Evolutionary conservation across 2,329 filamentous ascomycete genomes (phyloP), one percentile per base, ranked within the genome.

Genomic region (Claviceps humidiphila): DNA sequence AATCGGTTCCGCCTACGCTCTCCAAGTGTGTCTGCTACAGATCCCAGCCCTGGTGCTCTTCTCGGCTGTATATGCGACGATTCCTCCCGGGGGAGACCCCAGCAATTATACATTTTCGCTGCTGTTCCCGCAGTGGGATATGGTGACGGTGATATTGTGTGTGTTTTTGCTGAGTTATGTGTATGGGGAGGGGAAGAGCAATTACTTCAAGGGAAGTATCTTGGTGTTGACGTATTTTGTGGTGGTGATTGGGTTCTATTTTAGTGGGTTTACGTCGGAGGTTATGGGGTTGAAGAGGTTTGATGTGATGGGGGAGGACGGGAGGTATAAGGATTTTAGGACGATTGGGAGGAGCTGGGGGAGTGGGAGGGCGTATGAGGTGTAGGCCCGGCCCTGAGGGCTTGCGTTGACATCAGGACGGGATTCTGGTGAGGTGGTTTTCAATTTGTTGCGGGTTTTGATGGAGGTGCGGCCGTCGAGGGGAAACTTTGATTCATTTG

Each of bases 181-280:
- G 75, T 95, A 97, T 61, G 88, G 91, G 50, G 93, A 98, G 71
- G 93, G 93, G 42, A 98, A 98, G 80, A 97, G 90, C 74, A 98
- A 98, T 69, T 98, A 98, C 70, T 98, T 98, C 81, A 98, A 98
- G 73, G 93, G 93, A 50, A 95, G 88, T 58, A 96, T 97, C 60
- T 75, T 98, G 50, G 82, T 97, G 57, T 74, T 98, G 49, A 93
- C 88, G 38, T 98, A 98, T 66, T 69, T 97, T 24, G 93, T 97
- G 30, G 89, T 98, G 48, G 74, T 96, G 30, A 80, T 88, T 45
- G 93, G 93, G 1, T 98, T 94, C 73, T 97, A 89, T 70, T 85
- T 95, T 54, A 89, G 88, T 50, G 74, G 80, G 30, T 81, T 65
- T 59, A 73, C 73, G 14, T 66, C 71, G 16, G 70, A 71, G 54